Percentiles rank a stretch among this genome's conserved stretches.
Evolutionary conservation across 1,284 basidiomycete genomes (phyloP).

Genomic region (Heterobasidion parviporum): DNA sequence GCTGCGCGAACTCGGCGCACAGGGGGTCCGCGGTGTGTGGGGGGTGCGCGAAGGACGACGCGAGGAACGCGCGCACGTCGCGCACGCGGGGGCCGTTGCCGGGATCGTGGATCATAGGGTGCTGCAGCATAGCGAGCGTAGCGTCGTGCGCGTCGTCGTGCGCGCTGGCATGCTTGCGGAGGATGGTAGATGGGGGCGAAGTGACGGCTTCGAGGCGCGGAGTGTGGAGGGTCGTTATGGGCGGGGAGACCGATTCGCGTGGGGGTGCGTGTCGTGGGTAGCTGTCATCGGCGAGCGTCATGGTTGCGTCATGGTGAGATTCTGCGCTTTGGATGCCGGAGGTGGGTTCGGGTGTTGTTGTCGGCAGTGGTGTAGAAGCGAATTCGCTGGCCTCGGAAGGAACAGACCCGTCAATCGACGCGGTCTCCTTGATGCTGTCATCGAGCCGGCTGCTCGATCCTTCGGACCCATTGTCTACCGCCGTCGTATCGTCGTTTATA

Average conservation of each 20-base stretch:
- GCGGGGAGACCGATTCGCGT: too few species aligned
- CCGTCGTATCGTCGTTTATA: neutral
- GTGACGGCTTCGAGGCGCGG: neutral
- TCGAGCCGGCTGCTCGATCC: too few species aligned
- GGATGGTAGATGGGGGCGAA: neutral
- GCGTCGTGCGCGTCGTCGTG: constrained; percentile 9
- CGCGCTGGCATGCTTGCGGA: neutral
- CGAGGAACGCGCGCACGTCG: constrained; percentile 49
- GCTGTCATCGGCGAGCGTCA: too few species aligned
- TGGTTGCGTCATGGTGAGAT: too few species aligned
- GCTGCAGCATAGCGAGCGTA: constrained; percentile 18
- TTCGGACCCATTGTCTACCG: neutral
- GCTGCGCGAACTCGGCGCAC: constrained; percentile 65
- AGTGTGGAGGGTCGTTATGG: neutral
- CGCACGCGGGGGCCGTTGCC: constrained; percentile 70
- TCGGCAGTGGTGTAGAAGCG: too few species aligned
- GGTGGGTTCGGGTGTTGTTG: too few species aligned
- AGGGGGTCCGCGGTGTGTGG: constrained; percentile 51
- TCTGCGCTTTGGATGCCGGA: too few species aligned
- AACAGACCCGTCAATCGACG: too few species aligned
- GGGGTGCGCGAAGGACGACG: constrained; percentile 55
- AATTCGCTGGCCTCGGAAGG: too few species aligned
- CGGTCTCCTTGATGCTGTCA: too few species aligned
- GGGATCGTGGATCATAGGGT: constrained; percentile 56
- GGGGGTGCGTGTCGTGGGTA: too few species aligned